These are phyloP conservation scores for Emydomyces testavorans DNA, from an alignment of 2,329 filamentous ascomycete genomes.

Conservation along the genomic window DNA sequence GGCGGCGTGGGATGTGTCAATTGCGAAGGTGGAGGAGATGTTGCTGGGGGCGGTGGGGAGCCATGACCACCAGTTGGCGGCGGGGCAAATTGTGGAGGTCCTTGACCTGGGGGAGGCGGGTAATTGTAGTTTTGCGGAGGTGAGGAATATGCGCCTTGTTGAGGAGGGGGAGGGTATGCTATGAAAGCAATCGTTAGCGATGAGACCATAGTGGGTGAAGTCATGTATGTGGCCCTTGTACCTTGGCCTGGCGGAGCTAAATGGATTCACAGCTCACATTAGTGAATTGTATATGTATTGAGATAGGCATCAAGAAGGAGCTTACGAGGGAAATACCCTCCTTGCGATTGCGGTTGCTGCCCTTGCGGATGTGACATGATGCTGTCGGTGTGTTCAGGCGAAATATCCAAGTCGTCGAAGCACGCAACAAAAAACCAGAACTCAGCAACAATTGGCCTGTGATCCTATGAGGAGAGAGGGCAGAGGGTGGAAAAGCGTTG, in stretches of 20 bases:
- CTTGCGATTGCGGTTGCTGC: constrained; percentile 13
- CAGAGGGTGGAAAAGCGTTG: neutral
- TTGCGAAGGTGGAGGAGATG: constrained; percentile 21
- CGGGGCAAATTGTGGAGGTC: constrained; percentile 5
- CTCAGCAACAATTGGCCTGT: neutral
- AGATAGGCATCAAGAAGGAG: neutral
- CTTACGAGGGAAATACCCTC: constrained; percentile 23
- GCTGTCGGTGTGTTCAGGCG: neutral
- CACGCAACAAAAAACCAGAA: no score
- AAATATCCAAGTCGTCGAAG: no score
- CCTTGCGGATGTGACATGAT: constrained; percentile 9
- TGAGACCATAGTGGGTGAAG: neutral
- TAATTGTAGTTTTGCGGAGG: constrained; percentile 15
- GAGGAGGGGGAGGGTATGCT: constrained; percentile 15
- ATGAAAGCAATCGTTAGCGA: neutral
- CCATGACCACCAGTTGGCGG: constrained; percentile 11
- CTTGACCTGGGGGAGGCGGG: constrained; percentile 8
- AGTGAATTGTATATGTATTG: neutral
- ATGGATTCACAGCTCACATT: neutral
- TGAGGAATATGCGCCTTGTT: constrained; percentile 8
- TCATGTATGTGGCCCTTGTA: neutral
- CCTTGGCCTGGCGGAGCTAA: constrained; percentile 9
- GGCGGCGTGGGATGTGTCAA: constrained; percentile 6
- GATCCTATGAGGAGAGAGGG: neutral
- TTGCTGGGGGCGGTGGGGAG: constrained; percentile 9